Conservation (phyloP, 2,329 filamentous ascomycete species). For the Cordyceps militaris region DNA sequence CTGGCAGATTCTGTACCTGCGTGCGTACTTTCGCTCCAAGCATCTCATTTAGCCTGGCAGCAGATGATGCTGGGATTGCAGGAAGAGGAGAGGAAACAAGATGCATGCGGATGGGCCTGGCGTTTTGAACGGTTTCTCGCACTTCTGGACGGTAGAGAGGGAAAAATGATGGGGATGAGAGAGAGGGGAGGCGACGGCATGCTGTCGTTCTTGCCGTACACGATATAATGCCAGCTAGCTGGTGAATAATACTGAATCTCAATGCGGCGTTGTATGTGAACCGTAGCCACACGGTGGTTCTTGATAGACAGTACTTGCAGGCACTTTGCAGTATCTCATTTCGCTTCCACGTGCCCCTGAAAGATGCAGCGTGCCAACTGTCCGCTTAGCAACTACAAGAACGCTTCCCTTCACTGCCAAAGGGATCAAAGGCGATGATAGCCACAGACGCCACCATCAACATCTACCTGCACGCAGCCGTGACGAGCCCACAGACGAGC, state of each 20-base stretch:
- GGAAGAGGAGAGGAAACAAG: background rate
- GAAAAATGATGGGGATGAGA: background rate
- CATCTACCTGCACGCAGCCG: too few relatives aligned
- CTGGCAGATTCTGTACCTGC: constrained; percentile 97
- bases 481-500: too few relatives aligned
- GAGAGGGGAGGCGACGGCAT: background rate
- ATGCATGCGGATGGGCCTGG: constrained; percentile 1
- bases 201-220: background rate
- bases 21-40: constrained; percentile 81
- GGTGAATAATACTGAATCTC: background rate
- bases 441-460: too few relatives aligned
- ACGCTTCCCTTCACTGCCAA: too few relatives aligned
- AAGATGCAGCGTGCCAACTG: too few relatives aligned
- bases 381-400: too few relatives aligned
- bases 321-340: too few relatives aligned
- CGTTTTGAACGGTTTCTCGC: constrained; percentile 5
- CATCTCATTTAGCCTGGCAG: constrained; percentile 29
- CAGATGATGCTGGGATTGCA: background rate
- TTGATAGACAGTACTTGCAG: too few relatives aligned
- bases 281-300: background rate
- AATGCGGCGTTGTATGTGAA: background rate
- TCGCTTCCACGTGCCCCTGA: too few relatives aligned
- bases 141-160: background rate
- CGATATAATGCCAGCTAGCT: background rate
- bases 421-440: too few relatives aligned